A percentile compares a stretch with the other conserved stretches of the same genome.
These are phyloP conservation scores for Camellia lanceoleosa DNA, from an alignment of 148 eudicot genomes.

Conservation along the genomic window DNA sequence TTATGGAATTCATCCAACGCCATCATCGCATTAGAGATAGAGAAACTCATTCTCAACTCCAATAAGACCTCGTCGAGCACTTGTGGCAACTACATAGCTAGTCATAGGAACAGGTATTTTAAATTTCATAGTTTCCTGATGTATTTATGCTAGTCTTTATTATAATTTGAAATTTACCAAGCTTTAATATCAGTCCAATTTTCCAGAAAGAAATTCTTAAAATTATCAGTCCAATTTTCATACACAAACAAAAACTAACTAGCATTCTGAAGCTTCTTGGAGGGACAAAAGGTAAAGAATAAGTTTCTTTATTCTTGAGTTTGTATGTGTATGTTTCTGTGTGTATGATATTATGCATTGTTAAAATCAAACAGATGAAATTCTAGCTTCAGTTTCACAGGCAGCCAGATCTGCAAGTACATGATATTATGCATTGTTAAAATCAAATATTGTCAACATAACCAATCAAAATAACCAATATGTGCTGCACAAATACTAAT, in stretches of 20 bases:
- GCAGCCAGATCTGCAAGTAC: slow-evolving; percentile 80
- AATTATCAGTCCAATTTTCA: slow-evolving; percentile 20
- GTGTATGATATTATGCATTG: not conserved
- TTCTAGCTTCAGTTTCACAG: slow-evolving; percentile 85
- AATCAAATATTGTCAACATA: slow-evolving; percentile 11
- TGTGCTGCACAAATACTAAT: not conserved
- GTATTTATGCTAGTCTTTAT: too few species aligned
- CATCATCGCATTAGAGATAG: too few species aligned
- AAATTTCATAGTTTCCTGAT: too few species aligned
- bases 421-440: slow-evolving; percentile 1
- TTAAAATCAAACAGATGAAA: slow-evolving; percentile 12
- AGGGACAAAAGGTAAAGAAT: not conserved
- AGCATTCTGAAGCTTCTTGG: not conserved
- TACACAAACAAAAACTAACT: slow-evolving; percentile 1
- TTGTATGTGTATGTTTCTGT: not conserved
- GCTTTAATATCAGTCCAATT: not conserved
- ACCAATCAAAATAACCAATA: slow-evolving; percentile 4
- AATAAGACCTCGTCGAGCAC: too few species aligned
- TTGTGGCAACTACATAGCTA: too few species aligned
- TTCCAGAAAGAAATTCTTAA: slow-evolving; percentile 39
- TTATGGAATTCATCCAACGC: too few species aligned
- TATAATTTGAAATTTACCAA: too few species aligned
- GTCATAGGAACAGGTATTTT: too few species aligned
- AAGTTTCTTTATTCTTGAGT: not conserved
- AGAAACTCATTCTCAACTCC: too few species aligned